These are phyloP conservation scores for Clarireedia sp. DNA, from an alignment of 2,329 filamentous ascomycete genomes.

Conservation along the genomic window DNA sequence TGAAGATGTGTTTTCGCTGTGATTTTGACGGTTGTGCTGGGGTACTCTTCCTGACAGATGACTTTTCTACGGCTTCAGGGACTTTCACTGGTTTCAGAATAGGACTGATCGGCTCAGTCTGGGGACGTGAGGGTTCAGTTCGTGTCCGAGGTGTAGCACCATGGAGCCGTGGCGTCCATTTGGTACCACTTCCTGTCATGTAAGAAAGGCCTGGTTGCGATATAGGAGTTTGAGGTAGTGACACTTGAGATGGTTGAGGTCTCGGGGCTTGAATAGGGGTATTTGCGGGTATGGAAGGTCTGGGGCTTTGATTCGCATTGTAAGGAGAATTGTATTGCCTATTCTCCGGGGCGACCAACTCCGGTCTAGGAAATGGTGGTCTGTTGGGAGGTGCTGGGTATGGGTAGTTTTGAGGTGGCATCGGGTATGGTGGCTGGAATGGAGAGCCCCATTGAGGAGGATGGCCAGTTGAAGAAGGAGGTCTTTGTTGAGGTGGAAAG, in stretches of 20 bases:
- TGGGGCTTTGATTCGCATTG: constrained; percentile 23
- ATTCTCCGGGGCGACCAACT: constrained; percentile 20
- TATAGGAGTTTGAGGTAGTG: constrained; percentile 24
- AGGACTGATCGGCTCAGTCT: constrained; percentile 52
- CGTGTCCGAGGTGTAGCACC: constrained; percentile 45
- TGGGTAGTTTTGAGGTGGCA: constrained; percentile 14
- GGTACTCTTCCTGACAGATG: constrained; percentile 17
- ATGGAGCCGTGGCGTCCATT: constrained; percentile 50
- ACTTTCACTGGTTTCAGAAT: constrained; percentile 35
- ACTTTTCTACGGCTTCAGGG: constrained; percentile 21
- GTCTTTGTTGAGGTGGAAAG: constrained; percentile 19
- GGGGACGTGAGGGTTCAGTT: constrained; percentile 41
- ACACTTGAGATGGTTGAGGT: constrained; percentile 6
- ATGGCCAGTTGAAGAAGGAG: constrained; percentile 17
- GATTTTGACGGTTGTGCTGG: constrained; percentile 10
- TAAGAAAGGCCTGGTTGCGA: constrained; percentile 9
- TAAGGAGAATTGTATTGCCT: constrained; percentile 30
- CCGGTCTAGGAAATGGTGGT: constrained; percentile 17
- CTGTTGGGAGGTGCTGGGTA: constrained; percentile 16
- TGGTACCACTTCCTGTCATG: constrained; percentile 40
- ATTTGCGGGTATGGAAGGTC: constrained; percentile 7
- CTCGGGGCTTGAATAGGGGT: constrained; percentile 11
- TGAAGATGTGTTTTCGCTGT: constrained; percentile 21
- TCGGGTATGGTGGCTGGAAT: constrained; percentile 15
- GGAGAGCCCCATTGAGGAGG: constrained; percentile 18